phyloP scores from a whole-genome alignment of 768 basidiomycete genomes.

The Agaricus sinodeliciosus region DNA sequence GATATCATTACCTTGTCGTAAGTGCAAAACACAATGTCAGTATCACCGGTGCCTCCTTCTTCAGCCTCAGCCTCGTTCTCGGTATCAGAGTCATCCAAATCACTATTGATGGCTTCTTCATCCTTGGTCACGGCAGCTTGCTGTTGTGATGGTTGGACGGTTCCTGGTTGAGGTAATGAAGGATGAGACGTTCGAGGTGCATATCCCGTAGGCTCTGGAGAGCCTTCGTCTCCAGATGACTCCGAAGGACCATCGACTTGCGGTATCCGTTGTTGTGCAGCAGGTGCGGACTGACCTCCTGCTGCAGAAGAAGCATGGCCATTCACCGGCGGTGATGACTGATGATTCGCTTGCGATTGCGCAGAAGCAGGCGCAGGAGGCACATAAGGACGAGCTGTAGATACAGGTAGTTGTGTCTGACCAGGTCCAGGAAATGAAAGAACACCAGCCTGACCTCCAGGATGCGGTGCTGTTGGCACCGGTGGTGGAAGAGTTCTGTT shows the following conservation, averaged over 20 bases:
- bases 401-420: slow-evolving; percentile 18
- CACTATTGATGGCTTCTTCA: slow-evolving; percentile 90
- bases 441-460: slow-evolving; percentile 53
- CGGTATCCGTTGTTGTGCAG: slow-evolving; percentile 45
- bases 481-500: slow-evolving; percentile 43
- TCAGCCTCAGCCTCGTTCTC: slow-evolving; percentile 81
- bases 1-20: slow-evolving; percentile 79
- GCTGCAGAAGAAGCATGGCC: slow-evolving; percentile 12
- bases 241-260: slow-evolving; percentile 80
- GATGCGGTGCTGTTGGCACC: slow-evolving; percentile 34
- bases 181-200: slow-evolving; percentile 71
- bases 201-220: slow-evolving; percentile 59
- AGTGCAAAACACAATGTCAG: slow-evolving; percentile 95
- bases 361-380: slow-evolving; percentile 6
- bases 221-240: slow-evolving; percentile 54
- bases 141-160: slow-evolving; percentile 26
- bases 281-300: slow-evolving; percentile 12
- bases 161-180: slow-evolving; percentile 62
- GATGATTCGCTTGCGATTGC: background rate
- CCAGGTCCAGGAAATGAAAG: slow-evolving; percentile 42
- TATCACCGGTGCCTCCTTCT: slow-evolving; percentile 65
- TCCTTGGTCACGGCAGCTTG: slow-evolving; percentile 30
- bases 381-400: slow-evolving; percentile 10
- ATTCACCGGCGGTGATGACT: slow-evolving; percentile 9
- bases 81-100: slow-evolving; percentile 92